Percentiles rank a stretch among this genome's conserved stretches.
phyloP scores from a whole-genome alignment of 2,329 filamentous ascomycete species.

The Epichloe sibirici region DNA sequence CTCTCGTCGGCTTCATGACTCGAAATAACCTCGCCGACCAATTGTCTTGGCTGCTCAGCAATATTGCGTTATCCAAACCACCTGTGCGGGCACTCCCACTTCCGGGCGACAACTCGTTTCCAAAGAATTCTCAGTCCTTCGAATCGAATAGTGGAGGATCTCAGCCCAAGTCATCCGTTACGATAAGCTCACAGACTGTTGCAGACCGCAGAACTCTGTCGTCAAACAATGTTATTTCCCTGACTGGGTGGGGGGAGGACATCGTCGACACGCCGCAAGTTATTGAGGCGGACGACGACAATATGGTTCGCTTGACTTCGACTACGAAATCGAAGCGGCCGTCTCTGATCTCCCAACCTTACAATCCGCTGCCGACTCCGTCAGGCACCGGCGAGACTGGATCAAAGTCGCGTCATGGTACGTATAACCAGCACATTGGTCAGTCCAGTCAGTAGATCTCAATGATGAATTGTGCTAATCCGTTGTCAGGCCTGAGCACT shows the following conservation, averaged over 20 bases:
- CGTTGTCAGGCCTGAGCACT: background rate
- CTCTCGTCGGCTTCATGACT: slow-evolving; percentile 41
- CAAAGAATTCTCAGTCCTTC: slow-evolving; percentile 16
- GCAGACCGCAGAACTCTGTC: background rate
- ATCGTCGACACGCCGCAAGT: slow-evolving; percentile 16
- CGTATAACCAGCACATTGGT: slow-evolving; percentile 7
- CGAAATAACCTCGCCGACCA: slow-evolving; percentile 48
- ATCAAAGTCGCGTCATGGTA: slow-evolving; percentile 10
- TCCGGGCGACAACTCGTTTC: slow-evolving; percentile 15
- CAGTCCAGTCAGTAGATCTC: background rate
- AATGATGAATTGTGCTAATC: background rate
- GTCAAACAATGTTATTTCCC: slow-evolving; percentile 12
- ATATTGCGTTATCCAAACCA: slow-evolving; percentile 29
- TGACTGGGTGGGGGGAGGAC: slow-evolving; percentile 10
- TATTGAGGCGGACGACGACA: slow-evolving; percentile 17
- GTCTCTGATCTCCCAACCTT: slow-evolving; percentile 28
- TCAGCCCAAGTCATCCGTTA: background rate
- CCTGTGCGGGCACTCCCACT: slow-evolving; percentile 26
- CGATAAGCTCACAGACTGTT: background rate
- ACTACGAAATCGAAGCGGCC: slow-evolving; percentile 33
- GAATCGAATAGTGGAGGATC: slow-evolving; percentile 1
- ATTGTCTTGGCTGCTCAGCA: slow-evolving; percentile 43
- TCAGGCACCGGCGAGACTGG: slow-evolving; percentile 12
- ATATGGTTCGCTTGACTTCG: slow-evolving; percentile 34
- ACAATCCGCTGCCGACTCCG: slow-evolving; percentile 31